Base-by-base conservation (phyloP, 176 grass and related monocot genomes). In the Carex kokanica region DNA sequence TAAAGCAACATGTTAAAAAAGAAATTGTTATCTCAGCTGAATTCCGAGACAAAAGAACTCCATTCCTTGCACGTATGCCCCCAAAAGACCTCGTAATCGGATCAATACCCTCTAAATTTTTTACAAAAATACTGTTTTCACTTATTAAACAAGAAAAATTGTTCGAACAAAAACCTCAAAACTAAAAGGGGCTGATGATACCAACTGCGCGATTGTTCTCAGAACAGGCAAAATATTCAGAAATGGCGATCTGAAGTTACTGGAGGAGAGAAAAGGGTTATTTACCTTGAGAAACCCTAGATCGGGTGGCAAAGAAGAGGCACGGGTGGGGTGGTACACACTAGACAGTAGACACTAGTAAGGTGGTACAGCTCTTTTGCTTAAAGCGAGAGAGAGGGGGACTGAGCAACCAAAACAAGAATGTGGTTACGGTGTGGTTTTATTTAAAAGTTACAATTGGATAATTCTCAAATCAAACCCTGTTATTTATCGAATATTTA, bases 211-310 rank as follows among this genome's bases (percentile, higher is more conserved):
- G 58, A 23, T 53, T 23, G 20, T 21, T 34, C 55, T n/a, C 32
- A 49, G 36, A 23, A 38, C 79, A 54, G 27, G 32, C 8, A 60
- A 81, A 81, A 23, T n/a, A 14, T 20, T 62, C 0, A 64, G 6
- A 24, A 64, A 45, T 60, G 18, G 20, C 36, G 59, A 45, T 66
- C 45, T 8, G 23, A 85, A 18, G 21, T 47, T 43, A 8, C 36
- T 53, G 12, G 12, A 83, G 58, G 34, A 41, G 25, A 29, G 17
- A n/a, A 41, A 69, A 15, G 61, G 4, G 16, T 31, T 34, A 15
- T 62, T 57, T 29, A 60, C 27, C 31, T 58, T 14, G 82, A 77
- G 32, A 75, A 85, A 85, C 71, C 83, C 70, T 85, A 85, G 83
- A 77, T 61, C 57, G 54, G 32, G 7, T 34, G 52, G 16, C 16